A percentile compares a stretch with the other conserved stretches of the same genome.
phyloP scores from a whole-genome alignment of 2,329 filamentous ascomycete genomes.

The Paecilomyces niveus region DNA sequence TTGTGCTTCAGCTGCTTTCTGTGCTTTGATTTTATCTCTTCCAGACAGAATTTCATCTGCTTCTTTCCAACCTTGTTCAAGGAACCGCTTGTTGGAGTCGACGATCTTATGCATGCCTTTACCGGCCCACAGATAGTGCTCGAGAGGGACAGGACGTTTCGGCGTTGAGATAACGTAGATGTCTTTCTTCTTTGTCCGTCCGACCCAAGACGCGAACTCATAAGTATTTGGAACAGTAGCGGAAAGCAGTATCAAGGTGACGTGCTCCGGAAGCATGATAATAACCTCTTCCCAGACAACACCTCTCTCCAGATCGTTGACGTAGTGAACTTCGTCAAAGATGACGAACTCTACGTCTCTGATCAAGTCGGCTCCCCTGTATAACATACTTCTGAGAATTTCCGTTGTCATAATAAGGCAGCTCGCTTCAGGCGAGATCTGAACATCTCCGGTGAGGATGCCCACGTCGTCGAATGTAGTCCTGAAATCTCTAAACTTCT shows the following conservation, averaged over 20 bases:
- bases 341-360: constrained; percentile 98
- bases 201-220: constrained; percentile 98
- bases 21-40: constrained; percentile 65
- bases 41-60: constrained; percentile 76
- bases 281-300: constrained; percentile 99
- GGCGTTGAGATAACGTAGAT: constrained; percentile 98
- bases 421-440: constrained; percentile 95
- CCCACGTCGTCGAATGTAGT: constrained; percentile 89
- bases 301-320: constrained; percentile 90
- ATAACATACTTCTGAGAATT: constrained; percentile 96
- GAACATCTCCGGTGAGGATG: constrained; percentile 93
- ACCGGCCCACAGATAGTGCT: constrained; percentile 93
- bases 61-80: constrained; percentile 91
- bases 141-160: constrained; percentile 87
- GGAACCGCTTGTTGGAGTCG: constrained; percentile 81
- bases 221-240: constrained; percentile 96
- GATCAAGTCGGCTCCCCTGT: constrained; percentile 89
- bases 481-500: constrained; percentile 95
- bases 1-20: constrained; percentile 44
- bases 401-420: constrained; percentile 99
- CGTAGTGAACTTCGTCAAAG: constrained; percentile 98
- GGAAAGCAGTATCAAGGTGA: constrained; percentile 88
- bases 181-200: constrained; percentile 94
- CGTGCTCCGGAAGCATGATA: constrained; percentile 97
- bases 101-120: constrained; percentile 94